Base-by-base conservation (phyloP, 306 rosid genomes). In the Vigna unguiculata region DNA sequence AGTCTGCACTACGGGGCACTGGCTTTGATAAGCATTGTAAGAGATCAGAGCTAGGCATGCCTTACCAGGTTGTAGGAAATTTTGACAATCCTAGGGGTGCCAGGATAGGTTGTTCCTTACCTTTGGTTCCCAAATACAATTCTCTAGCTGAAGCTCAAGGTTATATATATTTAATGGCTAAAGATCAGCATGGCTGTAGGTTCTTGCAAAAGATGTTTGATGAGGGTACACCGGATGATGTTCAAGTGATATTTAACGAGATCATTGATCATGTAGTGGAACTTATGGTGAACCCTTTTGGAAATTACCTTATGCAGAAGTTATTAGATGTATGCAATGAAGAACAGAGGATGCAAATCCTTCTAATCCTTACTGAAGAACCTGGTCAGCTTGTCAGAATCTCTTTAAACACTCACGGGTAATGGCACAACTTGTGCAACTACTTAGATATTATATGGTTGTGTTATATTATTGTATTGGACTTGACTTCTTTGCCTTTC, bases 361-460 rank as follows among this genome's bases (percentile, higher is more conserved):
- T 87, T 66, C 68, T 80, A 52, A 71, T 74, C 78, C 81, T 85
- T 20, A 82, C 87, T 38, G 66, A 61, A 74, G 82, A 85, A 65
- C 88, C 84, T 6, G 80, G 84, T 43, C 80, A 85, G 64, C 87
- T 87, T 63, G 88, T 81, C 71, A 85, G 83, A 78, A 82, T 87
- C 78, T 85, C 91, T 74, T 80, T 85, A 68, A 77, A 80, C 84
- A 83, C 78, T 21, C 91, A 87, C 68, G 93, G 93, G 93, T 89
- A 83, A 65, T 22, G 34, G 40, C 65, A 21, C 36, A 30, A 47
- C 47, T 59, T 32, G 34, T 48, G 64, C 72, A 43, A 43, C 46
- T 60, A 32, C 66, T 71, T 24, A 32, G 52, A 64, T 60, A 13
- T 63, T 52, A 49, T 78, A 24, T 65, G n/a, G 51, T 53, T 43